Base-by-base conservation (phyloP, 805 yeast species). In the Metschnikowia vanudenii region DNA sequence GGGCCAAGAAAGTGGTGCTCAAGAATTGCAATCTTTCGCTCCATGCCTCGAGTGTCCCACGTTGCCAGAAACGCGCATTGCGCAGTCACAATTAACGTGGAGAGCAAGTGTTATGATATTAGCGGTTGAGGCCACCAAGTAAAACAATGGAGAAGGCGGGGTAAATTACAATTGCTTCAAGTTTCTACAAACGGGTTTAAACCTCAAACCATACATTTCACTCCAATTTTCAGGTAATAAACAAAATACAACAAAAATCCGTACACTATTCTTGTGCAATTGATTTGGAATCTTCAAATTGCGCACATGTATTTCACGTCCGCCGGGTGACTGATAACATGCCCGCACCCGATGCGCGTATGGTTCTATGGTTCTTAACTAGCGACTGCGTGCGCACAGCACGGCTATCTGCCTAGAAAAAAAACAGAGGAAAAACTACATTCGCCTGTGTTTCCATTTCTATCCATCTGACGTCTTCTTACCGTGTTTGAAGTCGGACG, bases 351-450 rank as follows among this genome's bases (percentile, higher is more conserved):
- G 24, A 36, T 32, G 14, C 39, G 44, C 44, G 34, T 34, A 20
- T 30, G 41, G 45, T 8, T 9, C 24, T 20, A 7, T 20, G n/a
- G n/a, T 22, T 19, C 39, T 39, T 26, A 26, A 37, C 34, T 41
- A 26, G 17, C 11, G 28, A 18, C 34, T 13, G 38, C 28, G 41
- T 28, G 46, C 46, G 46, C 46, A 43, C 46, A 43, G 18, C 40
- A 37, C 41, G 37, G 37, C 46, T 43, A 38, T 37, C 38, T 32
- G 16, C 24, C 11, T n/a, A n/a, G 40, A 29, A 28, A 36, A 28
- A 36, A 26, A 42, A 42, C 17, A 41, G 30, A 34, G 39, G 33
- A 35, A 41, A 33, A 34, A 14, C 34, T 19, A 11, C 33, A 17
- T 16, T 24, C n/a, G 17, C 24, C 37, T 12, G n/a, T 16, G 2